phyloP scores from a whole-genome alignment of 371 early-diverging fungal genomes.

The Umbelopsis sp. region DNA sequence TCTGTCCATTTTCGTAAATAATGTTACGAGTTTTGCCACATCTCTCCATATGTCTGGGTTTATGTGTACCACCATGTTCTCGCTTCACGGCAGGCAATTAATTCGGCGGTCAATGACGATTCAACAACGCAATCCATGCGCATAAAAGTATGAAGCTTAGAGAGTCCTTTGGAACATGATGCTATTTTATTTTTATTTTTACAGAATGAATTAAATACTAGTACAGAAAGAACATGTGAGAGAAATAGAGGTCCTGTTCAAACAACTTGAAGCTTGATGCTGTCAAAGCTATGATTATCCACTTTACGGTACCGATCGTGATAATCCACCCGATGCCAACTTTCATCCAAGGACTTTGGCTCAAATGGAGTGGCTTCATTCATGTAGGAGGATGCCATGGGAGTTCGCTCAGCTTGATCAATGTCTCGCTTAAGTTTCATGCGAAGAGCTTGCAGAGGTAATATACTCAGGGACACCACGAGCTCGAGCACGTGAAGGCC shows the following conservation, averaged over 20 bases:
- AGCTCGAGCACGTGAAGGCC: background rate
- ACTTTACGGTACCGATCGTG: background rate
- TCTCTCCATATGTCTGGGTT: too few relatives aligned
- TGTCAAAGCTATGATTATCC: background rate
- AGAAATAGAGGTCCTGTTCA: too few relatives aligned
- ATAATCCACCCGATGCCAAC: background rate
- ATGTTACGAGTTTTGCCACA: too few relatives aligned
- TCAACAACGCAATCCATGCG: too few relatives aligned
- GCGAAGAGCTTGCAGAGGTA: background rate
- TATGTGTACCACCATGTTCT: too few relatives aligned
- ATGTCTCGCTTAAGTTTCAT: constrained; percentile 1
- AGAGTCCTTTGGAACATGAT: too few relatives aligned
- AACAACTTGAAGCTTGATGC: background rate
- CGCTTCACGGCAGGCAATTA: background rate
- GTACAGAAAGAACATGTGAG: too few relatives aligned
- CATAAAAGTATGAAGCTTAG: too few relatives aligned
- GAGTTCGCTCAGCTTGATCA: background rate
- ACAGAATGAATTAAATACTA: too few relatives aligned
- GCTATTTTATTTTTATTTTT: too few relatives aligned
- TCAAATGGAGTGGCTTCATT: background rate
- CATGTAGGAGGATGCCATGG: background rate
- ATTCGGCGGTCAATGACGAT: too few relatives aligned
- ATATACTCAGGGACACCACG: background rate
- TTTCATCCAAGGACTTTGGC: background rate
- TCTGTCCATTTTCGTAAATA: too few relatives aligned